Conservation (phyloP, 2,329 filamentous ascomycete species). For the Rhinocladiella similis region DNA sequence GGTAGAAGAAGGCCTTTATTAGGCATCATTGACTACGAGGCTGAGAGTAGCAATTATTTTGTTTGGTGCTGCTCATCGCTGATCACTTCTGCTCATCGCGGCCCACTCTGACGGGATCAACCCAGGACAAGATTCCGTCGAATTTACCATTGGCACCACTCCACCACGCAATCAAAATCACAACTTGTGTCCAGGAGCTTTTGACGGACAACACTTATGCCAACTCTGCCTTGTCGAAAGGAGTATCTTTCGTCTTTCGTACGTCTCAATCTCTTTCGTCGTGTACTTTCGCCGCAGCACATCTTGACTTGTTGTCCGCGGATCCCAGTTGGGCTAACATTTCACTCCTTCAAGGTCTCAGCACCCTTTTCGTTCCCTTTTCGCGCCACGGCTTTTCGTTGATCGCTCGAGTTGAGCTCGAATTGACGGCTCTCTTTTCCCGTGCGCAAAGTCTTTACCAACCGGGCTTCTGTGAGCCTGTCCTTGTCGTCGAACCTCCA, state of each 20-base stretch:
- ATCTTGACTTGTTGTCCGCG: background rate
- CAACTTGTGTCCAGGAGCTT: background rate
- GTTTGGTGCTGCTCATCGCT: background rate
- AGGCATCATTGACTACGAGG: background rate
- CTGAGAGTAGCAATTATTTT: background rate
- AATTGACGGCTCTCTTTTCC: background rate
- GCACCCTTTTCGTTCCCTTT: background rate
- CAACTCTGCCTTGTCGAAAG: no score
- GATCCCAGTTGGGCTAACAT: no score
- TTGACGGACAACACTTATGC: background rate
- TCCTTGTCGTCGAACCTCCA: background rate
- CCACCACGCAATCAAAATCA: slow-evolving; percentile 6
- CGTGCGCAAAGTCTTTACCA: slow-evolving; percentile 1
- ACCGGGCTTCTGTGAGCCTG: background rate
- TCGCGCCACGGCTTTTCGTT: background rate
- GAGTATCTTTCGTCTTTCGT: no score
- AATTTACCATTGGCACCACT: slow-evolving; percentile 2
- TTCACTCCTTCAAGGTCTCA: background rate
- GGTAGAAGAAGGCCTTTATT: background rate
- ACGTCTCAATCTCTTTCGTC: no score
- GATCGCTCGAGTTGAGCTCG: slow-evolving; percentile 8
- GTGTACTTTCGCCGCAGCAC: background rate
- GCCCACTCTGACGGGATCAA: slow-evolving; percentile 6
- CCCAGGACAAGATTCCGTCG: background rate
- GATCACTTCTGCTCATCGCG: background rate